Percentiles rank a stretch among this genome's conserved stretches.
These are phyloP conservation scores for Calendula officinalis DNA, from an alignment of 129 eudicot genomes.

Conservation along the genomic window DNA sequence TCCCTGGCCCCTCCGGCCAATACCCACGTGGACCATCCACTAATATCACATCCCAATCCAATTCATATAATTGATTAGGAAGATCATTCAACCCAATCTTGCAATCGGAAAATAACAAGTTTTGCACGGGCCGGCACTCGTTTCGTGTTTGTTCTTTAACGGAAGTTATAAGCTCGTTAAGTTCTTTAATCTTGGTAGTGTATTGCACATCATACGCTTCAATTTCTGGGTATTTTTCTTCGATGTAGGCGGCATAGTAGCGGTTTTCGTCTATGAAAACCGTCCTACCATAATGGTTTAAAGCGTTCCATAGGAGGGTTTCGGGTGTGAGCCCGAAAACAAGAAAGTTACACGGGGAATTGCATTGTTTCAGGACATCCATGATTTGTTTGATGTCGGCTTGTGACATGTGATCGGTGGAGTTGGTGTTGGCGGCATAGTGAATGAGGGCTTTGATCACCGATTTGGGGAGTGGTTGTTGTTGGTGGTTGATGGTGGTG, in stretches of 20 bases:
- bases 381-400: conserved; percentile 65
- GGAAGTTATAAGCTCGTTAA: conserved; percentile 54
- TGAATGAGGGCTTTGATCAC: conserved; percentile 74
- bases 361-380: conserved; percentile 66
- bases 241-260: conserved; percentile 89
- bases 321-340: conserved; percentile 88
- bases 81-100: conserved; percentile 82
- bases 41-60: conserved; percentile 87
- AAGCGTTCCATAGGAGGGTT: conserved; percentile 85
- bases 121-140: conserved; percentile 94
- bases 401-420: conserved; percentile 61
- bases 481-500: conserved; percentile 19
- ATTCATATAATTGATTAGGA: conserved; percentile 85
- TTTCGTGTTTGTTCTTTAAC: conserved; percentile 61
- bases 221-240: conserved; percentile 75
- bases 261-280: conserved; percentile 92
- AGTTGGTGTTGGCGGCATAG: conserved; percentile 73
- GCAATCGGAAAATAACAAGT: conserved; percentile 84
- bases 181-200: conserved; percentile 67
- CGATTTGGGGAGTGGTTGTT: conserved; percentile 52
- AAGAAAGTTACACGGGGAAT: conserved; percentile 75
- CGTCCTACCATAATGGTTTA: conserved; percentile 64
- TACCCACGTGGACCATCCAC: conserved; percentile 97
- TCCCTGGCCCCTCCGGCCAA: conserved; percentile 95
- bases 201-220: conserved; percentile 95